Conservation (phyloP, 2,329 filamentous ascomycete genomes). For the Colletotrichum somersetense region DNA sequence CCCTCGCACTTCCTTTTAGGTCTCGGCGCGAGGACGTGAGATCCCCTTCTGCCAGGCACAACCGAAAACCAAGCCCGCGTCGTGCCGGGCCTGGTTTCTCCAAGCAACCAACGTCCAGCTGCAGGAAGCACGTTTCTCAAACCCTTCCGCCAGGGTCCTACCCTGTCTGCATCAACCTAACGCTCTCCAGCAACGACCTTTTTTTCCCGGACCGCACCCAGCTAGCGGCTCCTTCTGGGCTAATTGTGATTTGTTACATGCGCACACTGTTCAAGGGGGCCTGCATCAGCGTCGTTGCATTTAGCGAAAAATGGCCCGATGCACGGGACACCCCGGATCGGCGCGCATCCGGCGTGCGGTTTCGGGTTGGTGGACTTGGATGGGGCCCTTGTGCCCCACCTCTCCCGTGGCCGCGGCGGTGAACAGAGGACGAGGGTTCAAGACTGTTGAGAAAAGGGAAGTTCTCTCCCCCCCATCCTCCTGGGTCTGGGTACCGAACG, state of each 20-base stretch:
- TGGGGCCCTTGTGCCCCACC: not conserved
- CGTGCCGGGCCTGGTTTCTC: not conserved
- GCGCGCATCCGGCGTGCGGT: constrained; percentile 32
- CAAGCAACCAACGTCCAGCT: not conserved
- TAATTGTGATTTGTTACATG: not conserved
- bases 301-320: constrained; percentile 25
- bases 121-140: not conserved
- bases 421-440: not conserved
- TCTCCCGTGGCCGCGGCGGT: constrained; percentile 2
- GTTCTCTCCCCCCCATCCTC: not conserved
- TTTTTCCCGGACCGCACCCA: not conserved
- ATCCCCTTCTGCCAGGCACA: too few species aligned
- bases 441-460: not conserved
- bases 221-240: not conserved
- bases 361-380: constrained; percentile 25
- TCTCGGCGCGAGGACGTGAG: not conserved
- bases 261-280: constrained; percentile 34
- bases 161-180: not conserved
- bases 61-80: too few species aligned
- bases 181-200: not conserved
- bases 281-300: constrained; percentile 25
- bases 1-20: not conserved
- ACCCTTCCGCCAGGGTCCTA: not conserved
- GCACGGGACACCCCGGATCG: constrained; percentile 30
- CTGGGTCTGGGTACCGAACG: too few species aligned